Base-by-base conservation (phyloP, 2,329 filamentous ascomycete genomes). In the Cadophora sp. region DNA sequence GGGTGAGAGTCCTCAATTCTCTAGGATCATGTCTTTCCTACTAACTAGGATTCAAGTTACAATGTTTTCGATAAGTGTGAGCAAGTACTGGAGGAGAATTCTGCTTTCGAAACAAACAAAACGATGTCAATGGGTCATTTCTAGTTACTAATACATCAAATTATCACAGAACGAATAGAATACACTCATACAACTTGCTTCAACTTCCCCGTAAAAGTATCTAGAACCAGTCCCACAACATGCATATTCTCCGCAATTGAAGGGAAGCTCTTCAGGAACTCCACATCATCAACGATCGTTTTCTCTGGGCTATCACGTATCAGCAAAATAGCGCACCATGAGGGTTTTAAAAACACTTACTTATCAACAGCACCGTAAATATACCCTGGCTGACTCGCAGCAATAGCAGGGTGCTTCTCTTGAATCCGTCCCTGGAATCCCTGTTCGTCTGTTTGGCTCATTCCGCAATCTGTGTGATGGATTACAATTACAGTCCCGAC, bases 391-490 rank as follows among this genome's bases (percentile, higher is more conserved):
- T 66, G 50, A 22, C 39, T 47, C 18, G n/a, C 22, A 20, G 56
- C 48, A 45, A 71, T 53, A 24, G 51, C 66, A 27, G 66, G 59
- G 45, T 70, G 68, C 22, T 59, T 70, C 5, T 24, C 20, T 20
- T 69, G 68, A 3, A 55, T 59, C 14, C 20, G 64, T 1, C 51
- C 45, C 1, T 51, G 50, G 11, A 72, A 69, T 27, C 51, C 16
- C 8, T 59, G 47, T 24, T 70, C 67, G 20, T 51, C 60, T 1
- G 30, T 60, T 39, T 67, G 61, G 14, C 20, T 69, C 65, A 68
- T 69, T 64, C 36, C 68, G 41, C 70, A 70, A 47, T 69, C 66
- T 16, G 59, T 68, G 33, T 71, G 69, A 48, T 72, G 69, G 27
- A 70, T 64, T 3, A 72, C 63, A 33, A 69, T 43, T 0, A 72